Percentiles rank a stretch among this genome's conserved stretches.
phyloP scores from a whole-genome alignment of 2,329 filamentous ascomycete genomes.

The Ophiocordyceps camponoti-leonardi region DNA sequence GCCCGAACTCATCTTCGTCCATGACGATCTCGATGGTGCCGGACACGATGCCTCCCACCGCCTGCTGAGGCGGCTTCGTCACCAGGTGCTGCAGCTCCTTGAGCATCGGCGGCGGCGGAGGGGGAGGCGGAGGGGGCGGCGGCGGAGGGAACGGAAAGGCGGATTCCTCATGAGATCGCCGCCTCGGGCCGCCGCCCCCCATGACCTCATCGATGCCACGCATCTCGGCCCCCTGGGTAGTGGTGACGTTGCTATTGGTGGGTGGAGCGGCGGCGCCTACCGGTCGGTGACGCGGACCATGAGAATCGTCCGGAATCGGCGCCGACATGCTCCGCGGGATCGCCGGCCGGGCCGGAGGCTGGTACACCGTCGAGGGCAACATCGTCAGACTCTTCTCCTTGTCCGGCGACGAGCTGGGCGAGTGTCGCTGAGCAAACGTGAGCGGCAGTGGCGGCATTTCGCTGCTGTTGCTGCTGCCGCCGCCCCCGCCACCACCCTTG shows the following conservation, averaged over 20 bases:
- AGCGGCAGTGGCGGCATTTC: slow-evolving; percentile 34
- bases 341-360: slow-evolving; percentile 29
- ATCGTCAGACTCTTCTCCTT: slow-evolving; percentile 24
- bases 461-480: slow-evolving; percentile 29
- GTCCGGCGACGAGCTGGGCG: slow-evolving; percentile 19
- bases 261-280: slow-evolving; percentile 18
- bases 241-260: slow-evolving; percentile 29
- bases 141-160: slow-evolving; percentile 7
- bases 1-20: slow-evolving; percentile 28
- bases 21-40: slow-evolving; percentile 50
- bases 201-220: slow-evolving; percentile 31
- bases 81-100: slow-evolving; percentile 47
- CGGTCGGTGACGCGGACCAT: slow-evolving; percentile 16
- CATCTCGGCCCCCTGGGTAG: slow-evolving; percentile 17
- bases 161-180: slow-evolving; percentile 31
- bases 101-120: slow-evolving; percentile 32
- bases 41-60: slow-evolving; percentile 19
- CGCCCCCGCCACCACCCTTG: too few relatives aligned
- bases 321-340: slow-evolving; percentile 48
- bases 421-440: slow-evolving; percentile 25
- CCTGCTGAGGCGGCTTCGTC: slow-evolving; percentile 36
- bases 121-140: slow-evolving; percentile 31
- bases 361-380: slow-evolving; percentile 42
- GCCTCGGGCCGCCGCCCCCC: slow-evolving; percentile 14
- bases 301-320: slow-evolving; percentile 23